Percentiles rank a stretch among this genome's conserved stretches.
phyloP scores from a whole-genome alignment of 2,329 filamentous ascomycete genomes.

The Diplodia sapinea region DNA sequence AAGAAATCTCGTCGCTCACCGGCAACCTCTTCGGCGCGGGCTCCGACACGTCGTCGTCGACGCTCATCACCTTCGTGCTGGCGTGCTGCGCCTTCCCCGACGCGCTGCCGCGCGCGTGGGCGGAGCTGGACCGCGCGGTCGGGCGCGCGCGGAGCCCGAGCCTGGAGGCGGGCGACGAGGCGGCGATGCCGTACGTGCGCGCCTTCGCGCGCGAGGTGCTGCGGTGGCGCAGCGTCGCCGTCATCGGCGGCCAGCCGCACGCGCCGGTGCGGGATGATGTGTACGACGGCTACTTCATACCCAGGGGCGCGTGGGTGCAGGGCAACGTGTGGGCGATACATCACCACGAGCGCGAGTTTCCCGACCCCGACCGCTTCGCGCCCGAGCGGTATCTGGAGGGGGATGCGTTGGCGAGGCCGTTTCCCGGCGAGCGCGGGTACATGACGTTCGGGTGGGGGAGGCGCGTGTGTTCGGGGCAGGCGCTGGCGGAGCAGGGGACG shows the following conservation, averaged over 20 bases:
- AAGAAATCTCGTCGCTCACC: conserved; percentile 45
- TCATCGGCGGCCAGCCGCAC: conserved; percentile 41
- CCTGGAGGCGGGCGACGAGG: conserved; percentile 38
- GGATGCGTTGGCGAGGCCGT: conserved; percentile 40
- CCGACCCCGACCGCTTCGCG: conserved; percentile 47
- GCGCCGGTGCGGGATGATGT: conserved; percentile 47
- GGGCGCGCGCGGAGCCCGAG: conserved; percentile 39
- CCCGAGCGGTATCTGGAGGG: conserved; percentile 42
- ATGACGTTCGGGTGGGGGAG: conserved; percentile 64
- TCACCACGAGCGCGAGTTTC: conserved; percentile 46
- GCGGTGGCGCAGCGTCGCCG: conserved; percentile 42
- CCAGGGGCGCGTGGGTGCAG: conserved; percentile 49
- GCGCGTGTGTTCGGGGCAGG: conserved; percentile 64
- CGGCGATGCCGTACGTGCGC: conserved; percentile 42
- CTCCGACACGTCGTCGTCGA: conserved; percentile 46
- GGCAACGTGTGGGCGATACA: conserved; percentile 49
- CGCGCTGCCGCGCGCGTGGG: conserved; percentile 38
- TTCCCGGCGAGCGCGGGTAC: conserved; percentile 54
- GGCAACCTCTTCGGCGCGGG: conserved; percentile 47
- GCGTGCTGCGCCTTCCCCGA: conserved; percentile 40
- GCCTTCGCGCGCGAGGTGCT: conserved; percentile 45
- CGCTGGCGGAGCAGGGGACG: conserved; percentile 65
- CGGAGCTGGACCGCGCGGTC: conserved; percentile 42
- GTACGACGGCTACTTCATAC: conserved; percentile 50
- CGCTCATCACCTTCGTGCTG: conserved; percentile 47